A percentile compares a stretch with the other conserved stretches of the same genome.
Conservation (phyloP, 192 early-diverging fungal genomes). For the Funneliformis geosporum region DNA sequence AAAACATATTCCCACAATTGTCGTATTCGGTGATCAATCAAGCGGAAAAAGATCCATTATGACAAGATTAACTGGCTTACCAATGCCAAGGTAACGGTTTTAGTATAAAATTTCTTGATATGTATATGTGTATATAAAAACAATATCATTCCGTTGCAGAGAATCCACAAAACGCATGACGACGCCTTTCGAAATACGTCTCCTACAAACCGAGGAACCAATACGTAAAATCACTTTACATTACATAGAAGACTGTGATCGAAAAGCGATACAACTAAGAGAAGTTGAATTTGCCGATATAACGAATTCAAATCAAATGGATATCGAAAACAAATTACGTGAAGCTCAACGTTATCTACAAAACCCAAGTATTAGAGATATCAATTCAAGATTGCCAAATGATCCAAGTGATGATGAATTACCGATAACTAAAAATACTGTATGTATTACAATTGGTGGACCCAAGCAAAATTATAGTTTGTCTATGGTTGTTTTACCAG, state of each 20-base stretch:
- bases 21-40: too few species aligned
- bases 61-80: too few species aligned
- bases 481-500: neutral
- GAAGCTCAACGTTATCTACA: slow-evolving; percentile 3
- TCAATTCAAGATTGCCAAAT: neutral
- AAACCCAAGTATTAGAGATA: neutral
- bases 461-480: neutral
- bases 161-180: too few species aligned
- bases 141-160: too few species aligned
- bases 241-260: neutral
- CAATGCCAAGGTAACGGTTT: too few species aligned
- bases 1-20: too few species aligned
- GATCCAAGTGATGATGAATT: neutral
- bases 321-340: neutral
- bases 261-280: neutral
- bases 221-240: neutral
- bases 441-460: neutral
- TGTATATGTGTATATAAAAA: too few species aligned
- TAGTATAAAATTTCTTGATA: too few species aligned
- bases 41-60: too few species aligned
- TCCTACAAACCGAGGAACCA: neutral
- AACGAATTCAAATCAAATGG: neutral
- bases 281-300: neutral
- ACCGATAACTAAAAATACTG: neutral
- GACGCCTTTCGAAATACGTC: neutral